A percentile compares a stretch with the other conserved stretches of the same genome.
Conservation (phyloP, 2,329 filamentous ascomycete genomes). For the Emmonsiellopsis sp. region DNA sequence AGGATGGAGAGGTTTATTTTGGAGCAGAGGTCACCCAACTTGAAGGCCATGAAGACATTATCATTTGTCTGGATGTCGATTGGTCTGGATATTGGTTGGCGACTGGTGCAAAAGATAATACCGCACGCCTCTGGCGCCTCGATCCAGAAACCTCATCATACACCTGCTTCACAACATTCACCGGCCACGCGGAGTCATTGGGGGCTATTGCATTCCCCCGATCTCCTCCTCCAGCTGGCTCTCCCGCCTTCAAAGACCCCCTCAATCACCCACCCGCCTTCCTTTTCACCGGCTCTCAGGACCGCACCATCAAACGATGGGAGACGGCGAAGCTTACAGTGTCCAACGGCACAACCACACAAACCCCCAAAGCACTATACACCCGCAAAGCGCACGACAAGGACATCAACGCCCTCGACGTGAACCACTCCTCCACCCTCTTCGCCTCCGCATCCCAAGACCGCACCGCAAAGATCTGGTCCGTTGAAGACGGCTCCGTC, state of each 20-base stretch:
- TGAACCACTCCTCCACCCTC: slow-evolving; percentile 63
- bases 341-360: slow-evolving; percentile 28
- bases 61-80: slow-evolving; percentile 88
- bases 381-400: slow-evolving; percentile 97
- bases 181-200: slow-evolving; percentile 87
- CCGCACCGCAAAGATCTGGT: slow-evolving; percentile 95
- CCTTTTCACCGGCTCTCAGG: slow-evolving; percentile 85
- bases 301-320: slow-evolving; percentile 93
- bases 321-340: slow-evolving; percentile 59
- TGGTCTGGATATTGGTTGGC: slow-evolving; percentile 97
- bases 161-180: slow-evolving; percentile 71
- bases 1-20: slow-evolving; percentile 53
- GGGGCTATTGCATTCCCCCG: slow-evolving; percentile 81
- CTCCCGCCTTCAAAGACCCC: slow-evolving; percentile 62
- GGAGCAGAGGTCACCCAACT: slow-evolving; percentile 81
- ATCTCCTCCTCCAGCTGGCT: slow-evolving; percentile 56
- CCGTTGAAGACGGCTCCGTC: slow-evolving; percentile 77
- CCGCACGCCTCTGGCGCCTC: slow-evolving; percentile 79
- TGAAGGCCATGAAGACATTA: slow-evolving; percentile 87
- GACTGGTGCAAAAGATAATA: slow-evolving; percentile 95
- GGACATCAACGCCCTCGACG: slow-evolving; percentile 91
- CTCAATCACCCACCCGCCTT: slow-evolving; percentile 73
- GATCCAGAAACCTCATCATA: slow-evolving; percentile 68
- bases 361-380: slow-evolving; percentile 53
- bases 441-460: slow-evolving; percentile 97